phyloP scores from a whole-genome alignment of 192 early-diverging fungal genomes.

The Geranomyces variabilis region DNA sequence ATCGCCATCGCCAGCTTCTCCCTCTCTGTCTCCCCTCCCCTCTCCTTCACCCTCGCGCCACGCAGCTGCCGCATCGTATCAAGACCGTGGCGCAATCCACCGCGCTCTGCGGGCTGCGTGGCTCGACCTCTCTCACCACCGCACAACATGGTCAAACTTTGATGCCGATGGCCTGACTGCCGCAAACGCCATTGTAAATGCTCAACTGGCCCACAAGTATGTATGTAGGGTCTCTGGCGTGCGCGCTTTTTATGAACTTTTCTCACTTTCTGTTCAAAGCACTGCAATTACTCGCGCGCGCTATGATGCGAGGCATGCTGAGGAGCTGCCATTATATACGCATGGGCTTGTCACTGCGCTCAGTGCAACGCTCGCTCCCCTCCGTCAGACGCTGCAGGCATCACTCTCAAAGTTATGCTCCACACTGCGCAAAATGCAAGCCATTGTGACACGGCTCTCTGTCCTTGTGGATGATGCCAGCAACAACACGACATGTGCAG shows the following conservation, averaged over 20 bases:
- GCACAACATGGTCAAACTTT: slow-evolving; percentile 22
- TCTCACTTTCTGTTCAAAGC: too few species aligned
- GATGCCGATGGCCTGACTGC: slow-evolving; percentile 8
- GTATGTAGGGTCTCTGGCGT: background rate
- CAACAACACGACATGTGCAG: slow-evolving; percentile 19
- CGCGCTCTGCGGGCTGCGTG: slow-evolving; percentile 16
- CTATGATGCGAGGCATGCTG: background rate
- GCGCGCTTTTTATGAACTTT: background rate
- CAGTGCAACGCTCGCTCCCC: background rate
- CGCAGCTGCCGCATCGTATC: background rate
- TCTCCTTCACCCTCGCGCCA: too few species aligned
- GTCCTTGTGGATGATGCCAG: slow-evolving; percentile 19
- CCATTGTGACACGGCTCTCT: background rate
- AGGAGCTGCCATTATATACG: background rate
- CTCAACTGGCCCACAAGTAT: slow-evolving; percentile 5
- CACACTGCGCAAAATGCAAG: slow-evolving; percentile 19
- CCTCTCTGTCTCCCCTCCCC: too few species aligned
- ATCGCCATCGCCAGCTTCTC: background rate
- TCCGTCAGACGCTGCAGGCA: background rate
- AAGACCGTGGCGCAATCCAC: slow-evolving; percentile 12
- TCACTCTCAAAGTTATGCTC: background rate
- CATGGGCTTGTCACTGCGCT: background rate
- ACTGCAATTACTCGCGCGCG: background rate
- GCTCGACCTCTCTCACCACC: slow-evolving; percentile 18
- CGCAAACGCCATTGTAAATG: slow-evolving; percentile 20